A percentile compares a stretch with the other conserved stretches of the same genome.
Conservation (phyloP, 2,329 filamentous ascomycete species). For the Cercospora sp. region DNA sequence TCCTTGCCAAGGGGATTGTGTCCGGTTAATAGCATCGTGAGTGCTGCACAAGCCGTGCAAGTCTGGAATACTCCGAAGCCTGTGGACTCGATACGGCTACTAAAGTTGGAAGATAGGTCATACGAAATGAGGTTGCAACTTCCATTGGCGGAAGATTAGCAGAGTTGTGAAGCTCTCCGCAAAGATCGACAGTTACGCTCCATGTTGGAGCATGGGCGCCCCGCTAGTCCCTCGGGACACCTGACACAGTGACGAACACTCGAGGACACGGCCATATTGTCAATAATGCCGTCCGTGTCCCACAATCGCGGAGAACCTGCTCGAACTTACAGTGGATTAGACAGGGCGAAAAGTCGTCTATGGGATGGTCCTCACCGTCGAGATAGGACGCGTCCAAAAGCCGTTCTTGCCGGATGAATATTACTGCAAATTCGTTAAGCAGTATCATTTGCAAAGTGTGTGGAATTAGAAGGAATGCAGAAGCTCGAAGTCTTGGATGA, state of each 20-base stretch:
- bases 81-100: neutral
- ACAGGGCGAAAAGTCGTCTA: neutral
- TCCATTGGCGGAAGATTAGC: conserved; percentile 8
- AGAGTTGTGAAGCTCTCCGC: neutral
- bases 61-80: neutral
- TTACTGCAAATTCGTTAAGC: neutral
- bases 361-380: neutral
- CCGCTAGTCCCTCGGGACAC: neutral
- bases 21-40: neutral
- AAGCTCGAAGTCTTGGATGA: no score
- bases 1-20: neutral
- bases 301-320: neutral
- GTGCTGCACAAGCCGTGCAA: neutral
- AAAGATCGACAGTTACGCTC: conserved; percentile 4
- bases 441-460: neutral
- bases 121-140: neutral
- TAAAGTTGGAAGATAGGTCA: neutral
- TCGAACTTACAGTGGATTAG: neutral
- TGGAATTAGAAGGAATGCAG: neutral
- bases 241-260: neutral
- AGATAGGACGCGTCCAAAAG: neutral
- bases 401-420: neutral
- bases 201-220: neutral
- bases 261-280: neutral
- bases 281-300: neutral